Evolutionary conservation across 352 stramenopile species (phyloP).

Genomic region (Phytopythium delawarense): DNA sequence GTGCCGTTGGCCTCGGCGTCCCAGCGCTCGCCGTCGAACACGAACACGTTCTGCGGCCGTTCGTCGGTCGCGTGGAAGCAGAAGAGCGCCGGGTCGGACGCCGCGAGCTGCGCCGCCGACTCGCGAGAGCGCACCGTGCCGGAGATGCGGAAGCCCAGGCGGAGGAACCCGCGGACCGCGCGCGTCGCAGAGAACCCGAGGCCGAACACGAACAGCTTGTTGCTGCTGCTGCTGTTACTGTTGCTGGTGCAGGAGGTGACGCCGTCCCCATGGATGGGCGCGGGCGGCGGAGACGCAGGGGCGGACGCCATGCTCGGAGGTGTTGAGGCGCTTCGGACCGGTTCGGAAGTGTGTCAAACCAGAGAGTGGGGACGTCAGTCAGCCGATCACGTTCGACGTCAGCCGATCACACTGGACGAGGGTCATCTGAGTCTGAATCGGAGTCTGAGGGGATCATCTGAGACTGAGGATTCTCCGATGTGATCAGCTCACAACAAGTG

Average conservation of each 20-base stretch:
- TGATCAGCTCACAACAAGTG: neutral
- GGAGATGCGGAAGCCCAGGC: constrained; percentile 54
- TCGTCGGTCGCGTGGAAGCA: constrained; percentile 11
- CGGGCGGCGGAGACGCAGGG: neutral
- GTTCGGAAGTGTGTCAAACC: too few species aligned
- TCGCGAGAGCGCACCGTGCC: constrained; percentile 69
- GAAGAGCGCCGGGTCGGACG: constrained; percentile 39
- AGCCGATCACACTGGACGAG: too few species aligned
- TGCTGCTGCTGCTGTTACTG: neutral
- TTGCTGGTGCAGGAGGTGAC: too few species aligned
- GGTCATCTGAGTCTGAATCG: too few species aligned
- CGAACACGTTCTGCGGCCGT: constrained; percentile 52
- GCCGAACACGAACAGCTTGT: constrained; percentile 88
- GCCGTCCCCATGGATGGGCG: neutral
- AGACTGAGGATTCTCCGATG: neutral
- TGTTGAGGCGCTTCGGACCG: neutral
- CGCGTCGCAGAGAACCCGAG: constrained; percentile 81
- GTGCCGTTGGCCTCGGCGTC: constrained; percentile 26
- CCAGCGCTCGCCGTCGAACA: constrained; percentile 75
- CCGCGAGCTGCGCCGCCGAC: constrained; percentile 33
- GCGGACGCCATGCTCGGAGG: neutral
- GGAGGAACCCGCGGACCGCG: constrained; percentile 61
- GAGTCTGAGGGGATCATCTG: neutral
- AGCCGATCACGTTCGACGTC: too few species aligned
- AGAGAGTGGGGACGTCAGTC: too few species aligned